Percentiles rank a stretch among this genome's conserved stretches.
phyloP scores from a whole-genome alignment of 164 flowering plant species.

The Berberis vulgaris region DNA sequence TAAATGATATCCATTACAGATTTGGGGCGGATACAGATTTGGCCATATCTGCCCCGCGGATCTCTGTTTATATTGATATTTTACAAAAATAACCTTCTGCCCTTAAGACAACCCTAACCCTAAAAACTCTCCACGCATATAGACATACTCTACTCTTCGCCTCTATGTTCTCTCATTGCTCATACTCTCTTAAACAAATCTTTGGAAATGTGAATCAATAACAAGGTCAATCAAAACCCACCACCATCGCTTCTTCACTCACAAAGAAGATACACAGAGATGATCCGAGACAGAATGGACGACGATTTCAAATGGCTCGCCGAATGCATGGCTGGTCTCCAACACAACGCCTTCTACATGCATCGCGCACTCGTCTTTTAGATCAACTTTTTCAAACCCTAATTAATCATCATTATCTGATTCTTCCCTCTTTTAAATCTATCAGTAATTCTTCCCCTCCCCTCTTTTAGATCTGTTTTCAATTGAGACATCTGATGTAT shows the following conservation, averaged over 20 bases:
- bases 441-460: constrained; percentile 24
- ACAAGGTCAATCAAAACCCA: background rate
- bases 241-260: background rate
- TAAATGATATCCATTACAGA: too few species aligned
- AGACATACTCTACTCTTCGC: too few species aligned
- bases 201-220: too few species aligned
- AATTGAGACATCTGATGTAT: background rate
- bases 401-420: constrained; percentile 7
- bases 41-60: too few species aligned
- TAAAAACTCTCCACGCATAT: too few species aligned
- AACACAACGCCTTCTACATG: constrained; percentile 92
- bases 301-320: constrained; percentile 99
- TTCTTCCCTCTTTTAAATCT: constrained; percentile 31
- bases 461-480: background rate
- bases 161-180: too few species aligned
- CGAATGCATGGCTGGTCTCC: constrained; percentile 91
- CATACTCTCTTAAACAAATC: too few species aligned
- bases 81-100: too few species aligned
- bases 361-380: constrained; percentile 74
- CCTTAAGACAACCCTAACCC: too few species aligned
- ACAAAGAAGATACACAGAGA: constrained; percentile 8
- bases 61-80: too few species aligned
- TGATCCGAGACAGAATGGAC: constrained; percentile 58
- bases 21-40: too few species aligned
- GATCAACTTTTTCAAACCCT: constrained; percentile 17